Evolutionary conservation across 768 basidiomycete genomes (phyloP), one percentile per base, ranked within the genome.

Genomic region (Sistotremastrum niveocremeum): DNA sequence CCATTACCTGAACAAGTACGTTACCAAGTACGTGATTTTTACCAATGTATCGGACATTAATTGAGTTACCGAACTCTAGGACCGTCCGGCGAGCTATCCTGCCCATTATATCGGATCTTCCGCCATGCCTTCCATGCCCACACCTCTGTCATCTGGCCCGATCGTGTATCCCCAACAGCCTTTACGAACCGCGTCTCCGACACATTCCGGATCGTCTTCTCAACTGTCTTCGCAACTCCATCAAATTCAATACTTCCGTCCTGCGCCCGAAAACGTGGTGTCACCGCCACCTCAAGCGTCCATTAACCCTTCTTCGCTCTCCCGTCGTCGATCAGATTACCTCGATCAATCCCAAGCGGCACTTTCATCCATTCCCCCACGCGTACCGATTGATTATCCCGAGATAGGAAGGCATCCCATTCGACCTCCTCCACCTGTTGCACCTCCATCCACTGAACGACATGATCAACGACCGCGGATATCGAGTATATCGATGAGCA

Each of bases 241-340:
- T 43, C 31, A 8, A 41, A 20, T 36, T 37, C n/a, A 48, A 37
- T 32, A 48, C 10, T 48, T 48, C 34, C 47, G 42, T 20, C 50
- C 69, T 41, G 56, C 62, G 32, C 52, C 59, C 34, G 71, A 71
- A 49, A 61, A 59, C 11, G 49, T 65, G 41, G 65, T 65, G 32
- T 67, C 84, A 0, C 72, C 83, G 1, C 90, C 87, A 7, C 89
- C 90, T 2, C 81, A 78, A 60, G 87, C 86, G 7, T 87, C 89
- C 31, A 79, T 89, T 51, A 87, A 87, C 53, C 78, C 81, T 30
- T 80, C 81, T 11, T 71, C 83, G 4, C 67, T 88, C 4, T 71
- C 84, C 4, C 73, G 85, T 46, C 77, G 84, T 46, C 62, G 74
- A 40, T 83, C 77, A 52, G 85, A 90, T 51, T 89, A 79, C 56